These are phyloP conservation scores for Colletotrichum orchidophilum DNA, from an alignment of 2,329 filamentous ascomycete species.

Conservation along the genomic window DNA sequence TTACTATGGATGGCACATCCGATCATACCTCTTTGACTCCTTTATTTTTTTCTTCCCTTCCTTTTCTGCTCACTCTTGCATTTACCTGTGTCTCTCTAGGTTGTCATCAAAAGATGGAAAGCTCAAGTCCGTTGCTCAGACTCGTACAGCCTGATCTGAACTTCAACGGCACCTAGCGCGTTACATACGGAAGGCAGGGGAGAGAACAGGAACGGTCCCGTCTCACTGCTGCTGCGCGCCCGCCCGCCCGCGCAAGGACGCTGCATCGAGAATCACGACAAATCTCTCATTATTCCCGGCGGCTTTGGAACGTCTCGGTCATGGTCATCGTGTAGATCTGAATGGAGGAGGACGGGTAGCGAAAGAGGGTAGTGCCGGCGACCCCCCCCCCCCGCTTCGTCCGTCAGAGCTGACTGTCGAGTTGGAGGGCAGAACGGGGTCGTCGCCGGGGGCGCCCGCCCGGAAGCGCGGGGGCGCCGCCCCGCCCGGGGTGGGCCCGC, in stretches of 20 bases:
- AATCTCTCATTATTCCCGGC: background rate
- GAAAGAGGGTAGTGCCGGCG: no score
- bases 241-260: background rate
- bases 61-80: background rate
- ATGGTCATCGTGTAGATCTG: no score
- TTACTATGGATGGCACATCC: conserved; percentile 27
- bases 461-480: no score
- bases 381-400: no score
- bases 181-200: background rate
- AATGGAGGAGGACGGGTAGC: no score
- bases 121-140: background rate
- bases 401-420: no score
- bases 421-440: no score
- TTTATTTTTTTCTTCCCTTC: background rate
- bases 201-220: background rate
- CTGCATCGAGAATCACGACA: background rate
- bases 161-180: background rate
- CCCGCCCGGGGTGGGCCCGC: background rate
- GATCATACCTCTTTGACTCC: conserved; percentile 29
- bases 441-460: no score
- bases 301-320: no score
- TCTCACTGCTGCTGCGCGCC: background rate
- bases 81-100: background rate
- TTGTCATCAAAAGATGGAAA: background rate
- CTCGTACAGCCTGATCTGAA: background rate